Evolutionary conservation across 768 basidiomycete genomes (phyloP).

Genomic region (Tylopilus rubrobrunneus): DNA sequence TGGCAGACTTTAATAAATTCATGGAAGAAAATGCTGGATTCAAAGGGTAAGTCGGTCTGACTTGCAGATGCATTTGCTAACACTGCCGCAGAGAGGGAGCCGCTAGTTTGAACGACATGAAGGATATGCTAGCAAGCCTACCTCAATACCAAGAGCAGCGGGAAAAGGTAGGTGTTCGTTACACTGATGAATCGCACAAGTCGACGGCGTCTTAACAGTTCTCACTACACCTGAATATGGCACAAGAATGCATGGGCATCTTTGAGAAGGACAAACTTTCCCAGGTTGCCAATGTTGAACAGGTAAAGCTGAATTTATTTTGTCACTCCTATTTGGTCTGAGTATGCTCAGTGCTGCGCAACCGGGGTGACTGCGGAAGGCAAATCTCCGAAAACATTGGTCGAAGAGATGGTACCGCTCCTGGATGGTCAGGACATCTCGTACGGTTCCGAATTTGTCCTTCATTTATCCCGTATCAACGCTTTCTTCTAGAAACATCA

Average conservation of each 20-base stretch:
- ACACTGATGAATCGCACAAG: neutral
- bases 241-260: constrained; percentile 92
- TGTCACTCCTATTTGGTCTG: neutral
- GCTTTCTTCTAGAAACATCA: constrained; percentile 57
- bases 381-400: constrained; percentile 88
- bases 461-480: neutral
- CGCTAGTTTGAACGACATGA: constrained; percentile 94
- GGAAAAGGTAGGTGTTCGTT: constrained; percentile 63
- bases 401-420: constrained; percentile 98
- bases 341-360: constrained; percentile 69
- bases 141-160: constrained; percentile 95
- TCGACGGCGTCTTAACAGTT: constrained; percentile 51
- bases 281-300: constrained; percentile 83
- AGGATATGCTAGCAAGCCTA: constrained; percentile 94
- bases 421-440: constrained; percentile 82
- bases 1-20: constrained; percentile 94
- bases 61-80: constrained; percentile 3
- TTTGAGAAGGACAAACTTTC: constrained; percentile 88
- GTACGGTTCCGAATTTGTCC: constrained; percentile 41
- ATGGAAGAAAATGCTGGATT: constrained; percentile 93
- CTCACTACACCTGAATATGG: constrained; percentile 95
- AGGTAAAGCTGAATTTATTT: constrained; percentile 42
- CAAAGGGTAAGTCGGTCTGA: constrained; percentile 60
- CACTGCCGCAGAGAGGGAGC: constrained; percentile 58
- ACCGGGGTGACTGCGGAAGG: constrained; percentile 90